A percentile compares a stretch with the other conserved stretches of the same genome.
Evolutionary conservation across 176 grass and related monocot species (phyloP).

Genomic region (Phoenix dactylifera): DNA sequence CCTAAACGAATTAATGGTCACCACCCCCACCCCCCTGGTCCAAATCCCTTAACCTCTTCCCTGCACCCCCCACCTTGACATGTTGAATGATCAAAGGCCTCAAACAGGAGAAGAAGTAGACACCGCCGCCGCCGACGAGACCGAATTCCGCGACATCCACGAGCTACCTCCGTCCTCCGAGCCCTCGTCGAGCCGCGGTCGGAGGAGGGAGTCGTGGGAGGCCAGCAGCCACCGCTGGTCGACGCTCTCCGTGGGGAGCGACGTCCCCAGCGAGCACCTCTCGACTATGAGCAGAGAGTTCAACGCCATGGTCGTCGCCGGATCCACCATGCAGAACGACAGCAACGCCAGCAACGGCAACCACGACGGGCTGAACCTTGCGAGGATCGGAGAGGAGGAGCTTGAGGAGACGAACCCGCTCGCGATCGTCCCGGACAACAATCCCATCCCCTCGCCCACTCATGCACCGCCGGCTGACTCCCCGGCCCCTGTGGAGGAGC

Average conservation of each 20-base stretch:
- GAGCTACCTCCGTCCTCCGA: slow-evolving; percentile 6
- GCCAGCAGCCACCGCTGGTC: slow-evolving; percentile 33
- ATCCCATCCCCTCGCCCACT: slow-evolving; percentile 14
- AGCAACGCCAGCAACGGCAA: neutral
- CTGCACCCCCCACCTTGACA: slow-evolving; percentile 13
- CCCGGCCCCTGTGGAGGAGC: slow-evolving; percentile 6
- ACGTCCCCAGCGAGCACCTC: slow-evolving; percentile 33
- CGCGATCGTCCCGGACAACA: slow-evolving; percentile 37
- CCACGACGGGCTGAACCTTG: slow-evolving; percentile 14
- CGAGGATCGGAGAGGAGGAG: slow-evolving; percentile 39
- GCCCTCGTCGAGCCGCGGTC: slow-evolving; percentile 10
- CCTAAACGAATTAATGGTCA: too few species aligned
- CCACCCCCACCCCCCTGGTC: too few species aligned
- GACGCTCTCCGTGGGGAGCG: slow-evolving; percentile 11
- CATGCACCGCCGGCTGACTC: neutral
- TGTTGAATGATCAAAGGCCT: slow-evolving; percentile 34
- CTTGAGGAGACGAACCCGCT: slow-evolving; percentile 47
- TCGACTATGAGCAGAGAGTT: slow-evolving; percentile 59
- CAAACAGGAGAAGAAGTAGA: slow-evolving; percentile 28
- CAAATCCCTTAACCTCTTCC: neutral
- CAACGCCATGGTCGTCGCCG: slow-evolving; percentile 59
- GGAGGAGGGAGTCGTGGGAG: slow-evolving; percentile 40
- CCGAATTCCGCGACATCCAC: slow-evolving; percentile 55
- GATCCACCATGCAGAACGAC: slow-evolving; percentile 20
- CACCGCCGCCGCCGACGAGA: slow-evolving; percentile 2